phyloP scores from a whole-genome alignment of 805 yeast species.

The Blastobotrys chiropterorum region DNA sequence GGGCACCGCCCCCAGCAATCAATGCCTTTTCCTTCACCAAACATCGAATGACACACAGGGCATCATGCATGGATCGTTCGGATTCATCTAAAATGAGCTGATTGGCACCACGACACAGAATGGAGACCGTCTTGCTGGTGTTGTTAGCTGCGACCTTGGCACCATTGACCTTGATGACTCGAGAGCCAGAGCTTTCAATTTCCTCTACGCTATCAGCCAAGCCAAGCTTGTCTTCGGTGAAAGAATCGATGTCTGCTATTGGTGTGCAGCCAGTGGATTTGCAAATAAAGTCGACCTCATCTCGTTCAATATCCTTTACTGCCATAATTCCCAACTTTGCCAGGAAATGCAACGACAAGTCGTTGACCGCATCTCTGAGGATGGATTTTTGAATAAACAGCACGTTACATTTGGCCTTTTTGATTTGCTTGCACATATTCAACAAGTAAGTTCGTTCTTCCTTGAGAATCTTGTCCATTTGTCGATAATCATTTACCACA shows the following conservation, averaged over 20 bases:
- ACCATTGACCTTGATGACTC: slow-evolving; percentile 69
- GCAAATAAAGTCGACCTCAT: slow-evolving; percentile 86
- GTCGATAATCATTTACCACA: slow-evolving; percentile 95
- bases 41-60: slow-evolving; percentile 87
- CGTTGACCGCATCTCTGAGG: slow-evolving; percentile 90
- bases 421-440: slow-evolving; percentile 92
- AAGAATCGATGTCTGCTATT: slow-evolving; percentile 89
- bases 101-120: slow-evolving; percentile 93
- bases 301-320: slow-evolving; percentile 91
- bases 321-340: slow-evolving; percentile 91
- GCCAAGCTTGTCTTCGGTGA: slow-evolving; percentile 89
- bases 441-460: slow-evolving; percentile 95
- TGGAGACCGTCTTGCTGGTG: slow-evolving; percentile 60
- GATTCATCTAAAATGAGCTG: slow-evolving; percentile 86
- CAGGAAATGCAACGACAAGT: slow-evolving; percentile 87
- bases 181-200: slow-evolving; percentile 81
- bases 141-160: slow-evolving; percentile 11
- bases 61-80: slow-evolving; percentile 96
- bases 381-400: slow-evolving; percentile 87
- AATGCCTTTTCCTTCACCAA: slow-evolving; percentile 80
- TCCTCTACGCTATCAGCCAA: slow-evolving; percentile 90
- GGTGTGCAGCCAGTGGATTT: slow-evolving; percentile 91
- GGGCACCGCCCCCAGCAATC: slow-evolving; percentile 99
- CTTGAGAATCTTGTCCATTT: slow-evolving; percentile 96
- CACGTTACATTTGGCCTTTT: slow-evolving; percentile 94